Evolutionary conservation across 2,329 filamentous ascomycete genomes (phyloP), one percentile per base, ranked within the genome.

Genomic region (Alternaria burnsii): DNA sequence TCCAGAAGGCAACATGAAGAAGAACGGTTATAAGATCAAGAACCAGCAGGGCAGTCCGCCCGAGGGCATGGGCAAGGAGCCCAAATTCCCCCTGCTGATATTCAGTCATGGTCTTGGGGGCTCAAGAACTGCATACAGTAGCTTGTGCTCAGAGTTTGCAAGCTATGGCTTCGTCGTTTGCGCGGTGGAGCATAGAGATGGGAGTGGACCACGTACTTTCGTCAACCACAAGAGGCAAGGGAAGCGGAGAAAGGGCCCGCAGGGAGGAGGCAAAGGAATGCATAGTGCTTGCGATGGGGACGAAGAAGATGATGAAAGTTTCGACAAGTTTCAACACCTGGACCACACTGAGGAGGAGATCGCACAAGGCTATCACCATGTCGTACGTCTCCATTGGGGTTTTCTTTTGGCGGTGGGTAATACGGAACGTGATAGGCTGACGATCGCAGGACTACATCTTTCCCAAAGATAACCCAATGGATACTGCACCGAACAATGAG

Each of bases 91-190:
- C 1, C 78, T 90, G 22, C 80, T 91, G 34, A 81, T 91, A 22
- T 91, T 91, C 74, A 89, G 86, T 67, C 88, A 91, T 73, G 88
- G 88, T 0, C 76, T 91, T 6, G 87, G 88, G 5, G 88, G 87
- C 0, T 89, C 86, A 2, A 79, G 87, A 47, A 89, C 87, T 3
- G 85, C 84, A 63, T 89, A 89, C 69, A 88, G 85, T 18, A 83
- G 84, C 16, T 79, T 90, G 2, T 90, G 88, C 65, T 87, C 88
- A 8, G 87, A 91, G 43, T 85, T 91, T 65, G 88, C 88, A 0
- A 88, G 86, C 69, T 87, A 89, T 65, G 87, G 88, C 0, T 89
- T 90, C 66, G 80, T 91, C 0, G 87, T 91, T 0, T 84, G 87
- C 34, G 87, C 87, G 0, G 70, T 91, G 24, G 88, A 91, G 74